Conservation (phyloP, 176 grass and related monocot genomes). For the Pontederia paniculata region DNA sequence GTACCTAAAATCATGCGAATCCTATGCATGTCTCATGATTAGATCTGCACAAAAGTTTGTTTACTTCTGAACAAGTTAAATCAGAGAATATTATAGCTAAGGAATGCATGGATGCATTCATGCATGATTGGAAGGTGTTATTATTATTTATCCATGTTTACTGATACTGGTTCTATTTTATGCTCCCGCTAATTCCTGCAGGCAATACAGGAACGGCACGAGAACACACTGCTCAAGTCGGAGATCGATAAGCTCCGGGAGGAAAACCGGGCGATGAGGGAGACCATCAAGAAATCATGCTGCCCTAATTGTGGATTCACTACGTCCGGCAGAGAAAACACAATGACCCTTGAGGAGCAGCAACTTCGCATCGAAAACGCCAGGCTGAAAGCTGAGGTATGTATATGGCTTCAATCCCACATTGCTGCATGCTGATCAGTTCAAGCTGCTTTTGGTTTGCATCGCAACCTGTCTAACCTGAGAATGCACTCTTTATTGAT, state of each 20-base stretch:
- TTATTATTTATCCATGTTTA: too few species aligned
- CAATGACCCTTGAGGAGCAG: constrained; percentile 29
- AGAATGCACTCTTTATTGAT: not conserved
- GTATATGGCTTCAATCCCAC: too few species aligned
- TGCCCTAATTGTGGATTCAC: constrained; percentile 41
- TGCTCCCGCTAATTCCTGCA: too few species aligned
- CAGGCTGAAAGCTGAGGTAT: constrained; percentile 57
- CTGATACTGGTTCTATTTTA: too few species aligned
- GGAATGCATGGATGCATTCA: too few species aligned
- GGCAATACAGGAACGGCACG: constrained; percentile 71
- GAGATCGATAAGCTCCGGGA: constrained; percentile 70
- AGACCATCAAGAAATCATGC: constrained; percentile 32
- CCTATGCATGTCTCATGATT: not conserved
- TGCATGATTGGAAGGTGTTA: too few species aligned
- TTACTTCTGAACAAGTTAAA: not conserved
- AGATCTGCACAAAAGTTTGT: not conserved
- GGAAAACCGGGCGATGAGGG: constrained; percentile 54
- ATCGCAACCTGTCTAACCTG: not conserved
- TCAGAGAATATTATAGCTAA: not conserved
- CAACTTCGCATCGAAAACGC: constrained; percentile 53
- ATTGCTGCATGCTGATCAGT: too few species aligned
- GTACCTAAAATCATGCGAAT: constrained; percentile 16
- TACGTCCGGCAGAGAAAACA: constrained; percentile 21
- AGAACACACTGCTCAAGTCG: constrained; percentile 71
- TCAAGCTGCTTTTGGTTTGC: not conserved